Conservation (phyloP, 768 basidiomycete genomes). For the Rhodotorula kratochvilovae region DNA sequence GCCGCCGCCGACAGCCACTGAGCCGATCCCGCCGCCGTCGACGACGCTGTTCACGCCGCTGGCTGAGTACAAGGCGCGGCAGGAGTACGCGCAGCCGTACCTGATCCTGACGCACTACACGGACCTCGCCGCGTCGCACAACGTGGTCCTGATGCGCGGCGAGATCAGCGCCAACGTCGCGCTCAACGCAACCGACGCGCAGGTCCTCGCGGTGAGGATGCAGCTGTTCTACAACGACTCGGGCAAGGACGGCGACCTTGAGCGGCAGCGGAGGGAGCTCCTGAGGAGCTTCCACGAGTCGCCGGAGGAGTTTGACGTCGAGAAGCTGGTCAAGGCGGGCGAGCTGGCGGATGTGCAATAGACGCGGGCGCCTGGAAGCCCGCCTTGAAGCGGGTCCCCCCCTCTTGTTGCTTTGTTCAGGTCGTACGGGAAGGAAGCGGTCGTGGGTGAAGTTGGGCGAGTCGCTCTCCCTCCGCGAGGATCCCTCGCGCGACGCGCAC, state of each 20-base stretch:
- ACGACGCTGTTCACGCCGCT: conserved; percentile 89
- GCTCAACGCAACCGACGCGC: conserved; percentile 76
- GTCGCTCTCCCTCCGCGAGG: too few relatives aligned
- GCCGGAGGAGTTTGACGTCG: conserved; percentile 75
- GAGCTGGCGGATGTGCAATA: conserved; percentile 4
- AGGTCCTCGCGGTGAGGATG: conserved; percentile 68
- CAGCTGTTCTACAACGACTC: conserved; percentile 71
- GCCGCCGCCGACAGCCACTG: conserved; percentile 45
- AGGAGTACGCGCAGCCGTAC: conserved; percentile 82
- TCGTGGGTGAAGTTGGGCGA: too few relatives aligned
- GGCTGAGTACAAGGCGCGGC: conserved; percentile 82
- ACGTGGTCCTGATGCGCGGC: conserved; percentile 77
- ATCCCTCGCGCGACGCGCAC: too few relatives aligned
- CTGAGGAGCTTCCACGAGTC: conserved; percentile 70
- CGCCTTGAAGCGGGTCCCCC: neutral
- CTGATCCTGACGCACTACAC: conserved; percentile 87
- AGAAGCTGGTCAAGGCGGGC: conserved; percentile 59
- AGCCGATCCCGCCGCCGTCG: conserved; percentile 55
- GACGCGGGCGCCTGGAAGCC: too few relatives aligned
- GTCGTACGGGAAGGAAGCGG: too few relatives aligned
- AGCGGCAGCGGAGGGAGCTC: conserved; percentile 53
- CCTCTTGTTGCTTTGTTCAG: too few relatives aligned
- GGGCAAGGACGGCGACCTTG: conserved; percentile 45
- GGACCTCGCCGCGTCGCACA: conserved; percentile 74
- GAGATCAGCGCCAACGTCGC: conserved; percentile 57